Percentiles rank a stretch among this genome's conserved stretches.
Evolutionary conservation across 2,329 filamentous ascomycete genomes (phyloP).

Genomic region (Calonectria pauciramosa): DNA sequence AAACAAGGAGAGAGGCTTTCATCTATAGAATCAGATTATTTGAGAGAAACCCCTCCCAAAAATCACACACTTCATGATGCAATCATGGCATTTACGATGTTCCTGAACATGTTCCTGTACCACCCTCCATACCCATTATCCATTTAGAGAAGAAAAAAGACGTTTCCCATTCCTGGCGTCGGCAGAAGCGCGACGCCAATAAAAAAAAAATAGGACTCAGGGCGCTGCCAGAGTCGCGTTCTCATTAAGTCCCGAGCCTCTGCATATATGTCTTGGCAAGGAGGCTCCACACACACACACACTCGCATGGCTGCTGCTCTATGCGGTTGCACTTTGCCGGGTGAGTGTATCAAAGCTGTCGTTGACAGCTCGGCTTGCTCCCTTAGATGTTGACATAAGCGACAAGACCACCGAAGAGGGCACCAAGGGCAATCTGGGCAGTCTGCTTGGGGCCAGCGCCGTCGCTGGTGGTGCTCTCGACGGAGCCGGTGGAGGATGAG

Average conservation of each 20-base stretch:
- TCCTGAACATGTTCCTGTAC: not conserved
- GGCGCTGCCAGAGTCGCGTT: not conserved
- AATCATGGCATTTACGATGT: not conserved
- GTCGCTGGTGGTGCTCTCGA: conserved; percentile 34
- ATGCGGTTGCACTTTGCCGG: not conserved
- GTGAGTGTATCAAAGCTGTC: not conserved
- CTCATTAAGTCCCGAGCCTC: conserved; percentile 25
- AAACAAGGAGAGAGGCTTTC: not conserved
- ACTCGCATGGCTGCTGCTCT: not conserved
- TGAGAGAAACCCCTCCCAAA: not conserved
- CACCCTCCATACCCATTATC: not conserved
- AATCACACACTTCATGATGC: not conserved
- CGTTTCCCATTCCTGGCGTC: not conserved
- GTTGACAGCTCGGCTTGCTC: not conserved
- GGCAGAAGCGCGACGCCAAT: conserved; percentile 22
- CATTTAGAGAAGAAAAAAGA: not conserved
- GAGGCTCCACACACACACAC: not conserved
- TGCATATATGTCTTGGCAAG: not conserved
- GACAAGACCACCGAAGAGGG: conserved; percentile 62
- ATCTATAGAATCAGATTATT: not conserved
- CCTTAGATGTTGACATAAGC: conserved; percentile 60
- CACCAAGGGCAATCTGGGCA: conserved; percentile 60
- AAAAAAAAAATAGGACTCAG: not conserved
- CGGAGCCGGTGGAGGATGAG: conserved; percentile 25
- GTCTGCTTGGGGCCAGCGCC: conserved; percentile 54